A percentile compares a stretch with the other conserved stretches of the same genome.
phyloP scores from a whole-genome alignment of 2,329 filamentous ascomycete genomes.

The Chrysoporthe puriensis region DNA sequence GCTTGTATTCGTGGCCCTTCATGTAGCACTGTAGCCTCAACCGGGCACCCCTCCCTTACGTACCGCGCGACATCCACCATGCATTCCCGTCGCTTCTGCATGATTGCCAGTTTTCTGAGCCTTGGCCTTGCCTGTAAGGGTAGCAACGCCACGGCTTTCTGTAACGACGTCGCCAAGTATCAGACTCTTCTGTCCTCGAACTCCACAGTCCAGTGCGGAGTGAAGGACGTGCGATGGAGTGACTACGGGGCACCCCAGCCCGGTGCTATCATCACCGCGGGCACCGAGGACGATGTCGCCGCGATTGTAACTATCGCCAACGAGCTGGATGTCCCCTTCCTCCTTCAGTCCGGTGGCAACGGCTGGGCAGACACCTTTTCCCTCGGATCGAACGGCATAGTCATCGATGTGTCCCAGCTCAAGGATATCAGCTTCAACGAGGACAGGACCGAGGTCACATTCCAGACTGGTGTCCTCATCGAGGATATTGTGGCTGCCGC shows the following conservation, averaged over 20 bases:
- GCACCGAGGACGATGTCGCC: constrained; percentile 29
- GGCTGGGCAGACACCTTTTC: constrained; percentile 34
- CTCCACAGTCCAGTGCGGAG: constrained; percentile 25
- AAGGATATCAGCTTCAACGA: constrained; percentile 32
- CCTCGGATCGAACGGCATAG: constrained; percentile 29
- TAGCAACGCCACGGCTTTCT: not conserved
- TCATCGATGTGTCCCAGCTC: constrained; percentile 33
- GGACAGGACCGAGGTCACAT: constrained; percentile 32
- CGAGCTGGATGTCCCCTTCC: constrained; percentile 31
- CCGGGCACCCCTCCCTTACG: not conserved
- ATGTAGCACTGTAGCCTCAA: not conserved
- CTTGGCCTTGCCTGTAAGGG: constrained; percentile 14
- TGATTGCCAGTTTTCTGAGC: constrained; percentile 20
- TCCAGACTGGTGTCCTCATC: constrained; percentile 33
- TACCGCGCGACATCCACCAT: constrained; percentile 8
- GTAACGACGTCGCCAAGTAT: not conserved
- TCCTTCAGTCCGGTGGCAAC: constrained; percentile 33
- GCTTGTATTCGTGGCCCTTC: not conserved
- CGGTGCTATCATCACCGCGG: constrained; percentile 26
- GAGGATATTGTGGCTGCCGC: constrained; percentile 32
- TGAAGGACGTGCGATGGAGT: constrained; percentile 30
- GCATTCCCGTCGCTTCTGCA: constrained; percentile 12
- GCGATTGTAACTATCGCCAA: constrained; percentile 25
- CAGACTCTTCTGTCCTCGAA: constrained; percentile 20
- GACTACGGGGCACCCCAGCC: constrained; percentile 29